Evolutionary conservation across 768 basidiomycete genomes (phyloP).

Genomic region (Suillus clintonianus): DNA sequence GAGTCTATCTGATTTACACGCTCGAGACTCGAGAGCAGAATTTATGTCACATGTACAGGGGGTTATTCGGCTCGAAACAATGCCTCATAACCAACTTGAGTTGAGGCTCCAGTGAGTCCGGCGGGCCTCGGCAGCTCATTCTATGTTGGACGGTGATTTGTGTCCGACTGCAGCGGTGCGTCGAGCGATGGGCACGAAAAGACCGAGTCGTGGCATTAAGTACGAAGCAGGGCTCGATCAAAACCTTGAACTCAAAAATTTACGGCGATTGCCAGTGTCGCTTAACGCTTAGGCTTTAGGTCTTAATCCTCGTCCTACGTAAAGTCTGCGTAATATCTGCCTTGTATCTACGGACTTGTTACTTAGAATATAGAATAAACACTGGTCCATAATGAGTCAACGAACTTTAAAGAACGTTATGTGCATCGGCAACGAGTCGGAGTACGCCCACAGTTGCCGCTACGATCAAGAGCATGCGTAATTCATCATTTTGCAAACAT

Average conservation of each 20-base stretch:
- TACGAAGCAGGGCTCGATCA: no score
- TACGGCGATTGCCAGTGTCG: no score
- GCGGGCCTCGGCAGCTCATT: background rate
- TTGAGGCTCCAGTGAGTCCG: background rate
- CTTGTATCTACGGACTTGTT: background rate
- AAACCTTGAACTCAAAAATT: no score
- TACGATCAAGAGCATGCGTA: background rate
- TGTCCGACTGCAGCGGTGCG: background rate
- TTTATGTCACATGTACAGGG: no score
- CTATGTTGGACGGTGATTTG: background rate
- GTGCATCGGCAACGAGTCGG: background rate
- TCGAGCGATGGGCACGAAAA: background rate
- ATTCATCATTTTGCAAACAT: background rate
- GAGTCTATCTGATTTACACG: no score
- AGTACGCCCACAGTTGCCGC: background rate
- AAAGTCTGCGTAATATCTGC: background rate
- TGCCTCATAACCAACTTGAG: background rate
- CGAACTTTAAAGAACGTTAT: background rate
- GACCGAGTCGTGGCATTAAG: background rate
- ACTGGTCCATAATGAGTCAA: background rate
- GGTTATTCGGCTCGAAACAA: background rate
- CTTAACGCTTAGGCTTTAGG: no score
- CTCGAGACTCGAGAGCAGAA: no score
- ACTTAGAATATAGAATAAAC: background rate
- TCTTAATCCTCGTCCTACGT: background rate